Conservation (phyloP, 2,329 filamentous ascomycete genomes). For the Microdochium paspali region DNA sequence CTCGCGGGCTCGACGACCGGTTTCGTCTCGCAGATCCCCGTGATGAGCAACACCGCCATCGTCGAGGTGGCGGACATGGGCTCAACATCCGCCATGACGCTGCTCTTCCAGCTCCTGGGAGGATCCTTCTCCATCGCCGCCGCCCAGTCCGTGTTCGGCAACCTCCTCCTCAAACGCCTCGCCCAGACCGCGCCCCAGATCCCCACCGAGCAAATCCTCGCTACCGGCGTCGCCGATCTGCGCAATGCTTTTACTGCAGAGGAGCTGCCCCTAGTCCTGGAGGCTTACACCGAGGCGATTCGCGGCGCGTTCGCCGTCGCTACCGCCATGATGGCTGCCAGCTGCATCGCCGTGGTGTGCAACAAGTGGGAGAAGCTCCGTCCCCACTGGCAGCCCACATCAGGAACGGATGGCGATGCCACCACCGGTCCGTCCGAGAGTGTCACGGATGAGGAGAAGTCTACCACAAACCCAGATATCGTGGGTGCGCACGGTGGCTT, state of each 20-base stretch:
- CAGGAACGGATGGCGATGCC: too few relatives aligned
- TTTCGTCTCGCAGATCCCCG: conserved; percentile 22
- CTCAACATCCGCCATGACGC: neutral
- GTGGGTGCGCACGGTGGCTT: too few relatives aligned
- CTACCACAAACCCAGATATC: too few relatives aligned
- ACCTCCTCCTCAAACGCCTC: conserved; percentile 12
- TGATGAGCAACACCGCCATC: conserved; percentile 18
- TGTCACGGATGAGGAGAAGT: too few relatives aligned
- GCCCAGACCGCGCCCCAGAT: conserved; percentile 18
- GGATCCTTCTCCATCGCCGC: conserved; percentile 29
- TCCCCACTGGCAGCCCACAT: too few relatives aligned
- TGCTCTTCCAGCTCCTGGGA: conserved; percentile 28
- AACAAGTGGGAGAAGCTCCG: conserved; percentile 16
- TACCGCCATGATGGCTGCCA: conserved; percentile 29
- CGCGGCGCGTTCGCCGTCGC: conserved; percentile 48
- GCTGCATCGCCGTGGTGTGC: conserved; percentile 17
- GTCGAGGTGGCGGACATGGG: conserved; percentile 21
- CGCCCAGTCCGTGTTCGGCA: conserved; percentile 26
- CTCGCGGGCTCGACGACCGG: conserved; percentile 26
- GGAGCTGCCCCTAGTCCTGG: conserved; percentile 38
- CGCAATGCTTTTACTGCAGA: conserved; percentile 33
- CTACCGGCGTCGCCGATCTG: conserved; percentile 39
- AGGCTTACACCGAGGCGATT: conserved; percentile 50
- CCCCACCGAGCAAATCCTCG: conserved; percentile 19
- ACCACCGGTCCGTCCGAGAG: too few relatives aligned